Base-by-base conservation (phyloP, 148 eudicot genomes). In the Heliosperma pusillum region DNA sequence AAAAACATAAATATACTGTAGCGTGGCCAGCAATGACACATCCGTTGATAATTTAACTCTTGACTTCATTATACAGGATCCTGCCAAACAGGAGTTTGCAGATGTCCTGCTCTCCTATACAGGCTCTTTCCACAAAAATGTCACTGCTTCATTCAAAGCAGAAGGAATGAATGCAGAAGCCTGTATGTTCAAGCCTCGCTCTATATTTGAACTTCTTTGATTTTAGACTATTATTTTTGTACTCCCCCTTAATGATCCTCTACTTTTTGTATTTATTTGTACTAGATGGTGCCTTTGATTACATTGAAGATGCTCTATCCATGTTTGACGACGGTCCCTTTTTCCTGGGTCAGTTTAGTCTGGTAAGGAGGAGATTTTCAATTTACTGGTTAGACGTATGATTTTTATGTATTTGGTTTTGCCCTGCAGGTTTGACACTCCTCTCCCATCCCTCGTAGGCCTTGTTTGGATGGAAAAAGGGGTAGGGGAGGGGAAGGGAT, bases 321-420 rank as follows among this genome's bases (percentile, higher is more conserved):
- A 87, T 80, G 81, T 89, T 83, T 73, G 81, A 83, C 8, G 87
- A 83, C 69, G 91, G 91, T 59, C 90, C 91, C 10, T 90, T 86
- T 79, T 73, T 90, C 74, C 84, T 90, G 13, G 89, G 87, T 27
- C 77, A 85, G 58, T 87, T 91, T 73, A 87, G 91, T 76, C 76
- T 89, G 80, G 96, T 86, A 80, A 81, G 89, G 36, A 71, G 40
- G 36, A 60, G 55, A 67, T 47, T 20, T 27, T 72, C 44, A 13
- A 26, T 21, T 36, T 55, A 26, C 20, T 19, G 42, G 9, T 36
- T 36, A 36, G 42, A 36, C 67, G 7, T 26, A 0, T 10, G 20
- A 33, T 66, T 42, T 74, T 42, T 66, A 26, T 62, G 45, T 36
- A 36, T 36, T 36, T 5, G 42, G 42, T 36, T 36, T 36, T 7